Percentiles rank a stretch among this genome's conserved stretches.
Evolutionary conservation across 495 filamentous ascomycete genomes (phyloP).

Genomic region (Sphaerosporella brunnea): DNA sequence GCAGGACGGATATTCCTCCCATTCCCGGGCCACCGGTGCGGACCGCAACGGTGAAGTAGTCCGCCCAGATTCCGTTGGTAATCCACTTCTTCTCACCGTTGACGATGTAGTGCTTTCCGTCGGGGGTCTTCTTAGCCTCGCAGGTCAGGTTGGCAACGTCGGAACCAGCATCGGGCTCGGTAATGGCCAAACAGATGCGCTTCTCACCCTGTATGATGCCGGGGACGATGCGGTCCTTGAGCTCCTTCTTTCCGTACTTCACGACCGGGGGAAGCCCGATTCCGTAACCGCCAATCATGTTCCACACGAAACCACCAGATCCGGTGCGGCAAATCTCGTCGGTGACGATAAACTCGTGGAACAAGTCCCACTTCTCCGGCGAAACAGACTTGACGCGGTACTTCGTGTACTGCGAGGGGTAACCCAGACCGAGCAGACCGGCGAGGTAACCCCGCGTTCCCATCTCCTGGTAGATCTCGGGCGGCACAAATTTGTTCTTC

Average conservation of each 20-base stretch:
- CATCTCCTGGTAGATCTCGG: slow-evolving; percentile 84
- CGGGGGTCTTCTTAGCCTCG: slow-evolving; percentile 78
- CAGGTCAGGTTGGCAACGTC: slow-evolving; percentile 92
- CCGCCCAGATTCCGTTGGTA: slow-evolving; percentile 88
- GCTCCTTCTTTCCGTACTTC: slow-evolving; percentile 74
- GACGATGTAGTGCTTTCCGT: slow-evolving; percentile 97
- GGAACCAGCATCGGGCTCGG: slow-evolving; percentile 59
- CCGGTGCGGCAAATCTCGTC: slow-evolving; percentile 81
- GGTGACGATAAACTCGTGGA: slow-evolving; percentile 88
- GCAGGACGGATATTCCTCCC: slow-evolving; percentile 75
- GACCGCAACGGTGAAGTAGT: slow-evolving; percentile 95
- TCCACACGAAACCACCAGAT: slow-evolving; percentile 95
- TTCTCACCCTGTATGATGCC: slow-evolving; percentile 82
- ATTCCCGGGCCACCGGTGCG: slow-evolving; percentile 74
- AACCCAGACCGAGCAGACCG: slow-evolving; percentile 60
- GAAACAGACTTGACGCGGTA: slow-evolving; percentile 57
- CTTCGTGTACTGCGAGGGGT: slow-evolving; percentile 53
- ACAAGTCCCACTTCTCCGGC: slow-evolving; percentile 86
- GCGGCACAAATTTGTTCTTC: slow-evolving; percentile 74
- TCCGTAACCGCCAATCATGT: slow-evolving; percentile 81
- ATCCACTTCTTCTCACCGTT: slow-evolving; percentile 99
- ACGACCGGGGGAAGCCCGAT: slow-evolving; percentile 84
- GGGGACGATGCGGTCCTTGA: slow-evolving; percentile 71
- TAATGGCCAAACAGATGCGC: slow-evolving; percentile 80
- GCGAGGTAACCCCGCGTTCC: slow-evolving; percentile 82